phyloP scores from a whole-genome alignment of 2,329 filamentous ascomycete genomes.

The Dactylonectria estremocensis region DNA sequence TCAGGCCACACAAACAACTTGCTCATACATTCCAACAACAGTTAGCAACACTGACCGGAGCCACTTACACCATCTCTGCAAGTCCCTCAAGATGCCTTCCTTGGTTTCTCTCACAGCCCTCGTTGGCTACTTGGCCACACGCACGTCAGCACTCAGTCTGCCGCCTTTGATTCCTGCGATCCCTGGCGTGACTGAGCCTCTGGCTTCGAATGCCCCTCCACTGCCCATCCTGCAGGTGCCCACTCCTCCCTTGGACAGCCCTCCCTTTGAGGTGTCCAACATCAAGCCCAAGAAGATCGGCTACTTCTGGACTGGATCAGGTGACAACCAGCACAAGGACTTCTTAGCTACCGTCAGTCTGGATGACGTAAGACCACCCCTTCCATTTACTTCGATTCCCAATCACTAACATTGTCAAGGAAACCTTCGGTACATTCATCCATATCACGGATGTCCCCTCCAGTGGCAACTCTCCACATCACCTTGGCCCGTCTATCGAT shows the following conservation, averaged over 20 bases:
- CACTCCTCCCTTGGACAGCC: conserved; percentile 70
- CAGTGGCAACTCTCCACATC: conserved; percentile 74
- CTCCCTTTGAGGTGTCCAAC: conserved; percentile 66
- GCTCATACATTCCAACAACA: conserved; percentile 29
- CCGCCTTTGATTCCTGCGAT: conserved; percentile 72
- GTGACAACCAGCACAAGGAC: conserved; percentile 72
- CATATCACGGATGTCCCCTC: conserved; percentile 71
- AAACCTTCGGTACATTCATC: conserved; percentile 73
- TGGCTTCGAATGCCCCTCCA: conserved; percentile 66
- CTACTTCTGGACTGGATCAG: conserved; percentile 75
- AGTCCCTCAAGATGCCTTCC: conserved; percentile 34
- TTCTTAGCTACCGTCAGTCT: conserved; percentile 72
- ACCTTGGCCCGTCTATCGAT: conserved; percentile 68
- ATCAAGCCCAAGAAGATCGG: conserved; percentile 77
- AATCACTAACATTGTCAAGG: conserved; percentile 50
- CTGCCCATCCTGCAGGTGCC: conserved; percentile 72
- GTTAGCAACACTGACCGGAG: background rate
- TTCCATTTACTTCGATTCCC: background rate
- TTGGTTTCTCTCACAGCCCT: conserved; percentile 40
- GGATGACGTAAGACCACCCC: conserved; percentile 63
- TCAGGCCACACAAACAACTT: conserved; percentile 38
- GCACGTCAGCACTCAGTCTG: conserved; percentile 54
- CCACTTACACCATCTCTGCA: conserved; percentile 5
- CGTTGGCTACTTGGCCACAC: conserved; percentile 35
- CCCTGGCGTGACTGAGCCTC: conserved; percentile 71